Evolutionary conservation across 1,139 yeast genomes (phyloP).

Genomic region (Spencermartinsiella ligniputridi): DNA sequence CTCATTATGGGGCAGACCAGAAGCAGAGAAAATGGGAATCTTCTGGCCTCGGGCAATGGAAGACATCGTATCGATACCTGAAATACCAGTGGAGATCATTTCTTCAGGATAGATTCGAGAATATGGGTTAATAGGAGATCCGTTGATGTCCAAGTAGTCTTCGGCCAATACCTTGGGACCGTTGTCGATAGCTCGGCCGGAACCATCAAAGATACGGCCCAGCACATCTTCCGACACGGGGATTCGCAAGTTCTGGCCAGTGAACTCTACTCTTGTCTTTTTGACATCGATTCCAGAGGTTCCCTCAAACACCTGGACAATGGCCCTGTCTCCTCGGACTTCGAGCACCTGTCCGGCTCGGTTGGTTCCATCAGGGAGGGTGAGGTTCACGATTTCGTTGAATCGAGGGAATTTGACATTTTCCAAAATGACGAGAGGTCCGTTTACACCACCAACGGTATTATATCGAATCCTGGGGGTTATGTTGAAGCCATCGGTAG

Average conservation of each 20-base stretch:
- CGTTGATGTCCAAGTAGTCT: constrained; percentile 95
- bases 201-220: constrained; percentile 98
- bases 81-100: constrained; percentile 98
- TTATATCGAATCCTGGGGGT: constrained; percentile 89
- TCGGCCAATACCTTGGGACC: constrained; percentile 99
- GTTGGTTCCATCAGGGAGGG: constrained; percentile 88
- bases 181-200: constrained; percentile 96
- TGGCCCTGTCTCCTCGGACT: constrained; percentile 94
- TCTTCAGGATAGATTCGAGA: constrained; percentile 99
- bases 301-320: constrained; percentile 98
- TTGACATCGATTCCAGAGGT: constrained; percentile 97
- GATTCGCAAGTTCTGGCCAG: constrained; percentile 88
- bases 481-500: constrained; percentile 81
- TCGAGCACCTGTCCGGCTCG: constrained; percentile 98
- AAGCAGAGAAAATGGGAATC: constrained; percentile 97
- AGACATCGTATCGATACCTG: constrained; percentile 98
- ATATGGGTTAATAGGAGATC: constrained; percentile 96
- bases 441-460: constrained; percentile 97
- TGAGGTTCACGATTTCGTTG: constrained; percentile 93
- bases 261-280: constrained; percentile 94
- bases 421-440: constrained; percentile 94
- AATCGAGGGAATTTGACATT: constrained; percentile 94
- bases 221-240: constrained; percentile 96
- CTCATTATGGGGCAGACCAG: constrained; percentile 99
- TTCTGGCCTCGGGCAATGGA: constrained; percentile 99